Evolutionary conservation across 495 filamentous ascomycete genomes (phyloP), one percentile per base, ranked within the genome.

Genomic region (Talaromyces trachyspermus): DNA sequence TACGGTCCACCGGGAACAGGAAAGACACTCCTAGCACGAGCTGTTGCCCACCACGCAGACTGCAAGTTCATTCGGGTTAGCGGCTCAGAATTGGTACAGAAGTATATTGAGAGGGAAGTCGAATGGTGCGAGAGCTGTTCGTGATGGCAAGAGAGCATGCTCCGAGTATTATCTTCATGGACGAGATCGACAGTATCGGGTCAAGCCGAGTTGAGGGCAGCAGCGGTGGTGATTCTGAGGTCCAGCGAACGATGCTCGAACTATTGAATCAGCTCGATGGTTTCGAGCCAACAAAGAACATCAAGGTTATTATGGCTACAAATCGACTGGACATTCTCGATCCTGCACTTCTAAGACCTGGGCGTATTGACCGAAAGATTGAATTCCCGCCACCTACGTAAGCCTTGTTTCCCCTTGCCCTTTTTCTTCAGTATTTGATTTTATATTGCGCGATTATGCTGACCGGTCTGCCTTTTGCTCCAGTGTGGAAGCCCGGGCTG

Each of bases 151-250:
- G 92, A 61, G 92, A 99, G 66, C 94, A 99, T 59, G 94, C 92
- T 0, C 92, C 92, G n/a, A 94, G 87, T 58, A 99, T 99, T 63
- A 99, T 99, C 67, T 99, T 99, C 75, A 99, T 99, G 91, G 92
- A 99, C 70, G 92, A 99, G 65, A 97, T 99, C 70, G 92, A 99
- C 67, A 94, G 87, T 49, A 99, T 99, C 70, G 92, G 94, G 25
- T 95, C 89, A 5, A 95, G 89, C 39, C 86, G 92, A 55, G 95
- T 99, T 51, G 92, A 99, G 54, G 90, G 89, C 1, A 90, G 85
- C 41, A 90, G 87, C 11, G 89, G 89, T 30, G 92, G 94, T 57
- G 92, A 99, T 61, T 95, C 89, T n/a, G 92, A 99, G 67, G 92
- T 99, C 48, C 92, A 99, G 66, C 85, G 92, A 46, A 99, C 94